Conservation (phyloP, 352 stramenopile genomes). For the Detonula confervacea region DNA sequence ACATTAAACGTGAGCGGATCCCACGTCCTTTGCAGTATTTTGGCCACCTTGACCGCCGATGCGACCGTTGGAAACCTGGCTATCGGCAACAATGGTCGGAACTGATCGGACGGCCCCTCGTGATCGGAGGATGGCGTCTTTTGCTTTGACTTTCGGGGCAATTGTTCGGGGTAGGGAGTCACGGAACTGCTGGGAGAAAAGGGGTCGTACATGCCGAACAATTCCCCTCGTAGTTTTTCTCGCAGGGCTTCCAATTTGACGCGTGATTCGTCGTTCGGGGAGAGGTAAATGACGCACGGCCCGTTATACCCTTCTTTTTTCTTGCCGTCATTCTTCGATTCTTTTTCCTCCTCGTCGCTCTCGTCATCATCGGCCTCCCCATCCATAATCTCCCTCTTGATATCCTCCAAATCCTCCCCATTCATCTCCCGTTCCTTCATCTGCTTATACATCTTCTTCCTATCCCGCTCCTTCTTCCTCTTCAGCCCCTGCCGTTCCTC, state of each 20-base stretch:
- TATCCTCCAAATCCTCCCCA: no score
- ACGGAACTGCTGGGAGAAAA: conserved; percentile 50
- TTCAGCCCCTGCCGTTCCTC: conserved; percentile 35
- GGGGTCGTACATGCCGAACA: conserved; percentile 53
- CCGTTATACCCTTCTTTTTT: conserved; percentile 67
- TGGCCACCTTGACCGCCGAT: conserved; percentile 62
- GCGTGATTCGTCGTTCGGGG: conserved; percentile 66
- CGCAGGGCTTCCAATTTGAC: conserved; percentile 54
- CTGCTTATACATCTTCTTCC: conserved; percentile 25
- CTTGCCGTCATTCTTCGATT: conserved; percentile 28
- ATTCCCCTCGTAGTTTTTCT: conserved; percentile 43
- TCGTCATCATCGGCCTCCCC: conserved; percentile 14
- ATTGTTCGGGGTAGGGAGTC: conserved; percentile 40
- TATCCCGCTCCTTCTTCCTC: conserved; percentile 34
- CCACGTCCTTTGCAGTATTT: conserved; percentile 64
- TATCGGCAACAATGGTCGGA: conserved; percentile 72
- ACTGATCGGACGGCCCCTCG: conserved; percentile 8
- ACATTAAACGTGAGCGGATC: conserved; percentile 72
- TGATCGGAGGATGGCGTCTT: background rate
- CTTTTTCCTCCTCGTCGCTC: conserved; percentile 15
- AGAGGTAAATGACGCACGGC: conserved; percentile 75
- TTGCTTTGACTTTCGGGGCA: conserved; percentile 28
- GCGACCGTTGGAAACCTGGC: conserved; percentile 62
- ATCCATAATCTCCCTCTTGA: no score
- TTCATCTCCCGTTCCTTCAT: conserved; percentile 5